Conservation (phyloP, 176 grass and related monocot genomes). For the Urochloa ruziziensis region DNA sequence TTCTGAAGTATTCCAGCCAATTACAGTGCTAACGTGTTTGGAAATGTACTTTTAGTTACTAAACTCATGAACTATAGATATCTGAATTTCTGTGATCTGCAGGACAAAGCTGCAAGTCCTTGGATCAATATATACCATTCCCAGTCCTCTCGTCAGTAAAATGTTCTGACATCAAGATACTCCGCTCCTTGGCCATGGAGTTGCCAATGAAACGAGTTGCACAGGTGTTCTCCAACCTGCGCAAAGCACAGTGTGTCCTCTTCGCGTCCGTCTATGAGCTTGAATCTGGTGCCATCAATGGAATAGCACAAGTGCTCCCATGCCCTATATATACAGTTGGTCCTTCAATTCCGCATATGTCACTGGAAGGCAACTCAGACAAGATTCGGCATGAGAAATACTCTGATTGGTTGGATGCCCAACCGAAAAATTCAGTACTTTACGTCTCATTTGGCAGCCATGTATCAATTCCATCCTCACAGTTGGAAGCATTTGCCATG, state of each 20-base stretch:
- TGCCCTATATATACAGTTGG: conserved; percentile 48
- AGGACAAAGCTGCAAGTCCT: conserved; percentile 22
- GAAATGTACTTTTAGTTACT: not conserved
- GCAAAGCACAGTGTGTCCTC: conserved; percentile 59
- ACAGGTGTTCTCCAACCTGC: conserved; percentile 25
- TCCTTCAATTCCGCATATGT: conserved; percentile 37
- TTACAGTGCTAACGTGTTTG: not conserved
- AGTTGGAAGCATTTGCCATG: conserved; percentile 54
- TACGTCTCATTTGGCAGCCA: conserved; percentile 79
- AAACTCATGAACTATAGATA: no score
- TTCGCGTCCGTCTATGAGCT: conserved; percentile 67
- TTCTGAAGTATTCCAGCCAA: not conserved
- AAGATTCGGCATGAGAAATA: not conserved
- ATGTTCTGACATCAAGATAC: conserved; percentile 35
- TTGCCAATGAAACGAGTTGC: not conserved
- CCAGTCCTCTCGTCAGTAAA: conserved; percentile 32
- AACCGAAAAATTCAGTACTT: conserved; percentile 44
- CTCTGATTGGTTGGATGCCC: conserved; percentile 47
- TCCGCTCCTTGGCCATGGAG: not conserved
- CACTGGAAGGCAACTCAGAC: not conserved
- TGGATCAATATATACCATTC: conserved; percentile 50
- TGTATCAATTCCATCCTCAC: conserved; percentile 27
- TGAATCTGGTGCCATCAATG: conserved; percentile 31
- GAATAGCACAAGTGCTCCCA: conserved; percentile 4
- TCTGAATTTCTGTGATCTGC: not conserved